These are phyloP conservation scores for Apiotrichum domesticum DNA, from an alignment of 1,284 basidiomycete genomes.

Conservation along the genomic window DNA sequence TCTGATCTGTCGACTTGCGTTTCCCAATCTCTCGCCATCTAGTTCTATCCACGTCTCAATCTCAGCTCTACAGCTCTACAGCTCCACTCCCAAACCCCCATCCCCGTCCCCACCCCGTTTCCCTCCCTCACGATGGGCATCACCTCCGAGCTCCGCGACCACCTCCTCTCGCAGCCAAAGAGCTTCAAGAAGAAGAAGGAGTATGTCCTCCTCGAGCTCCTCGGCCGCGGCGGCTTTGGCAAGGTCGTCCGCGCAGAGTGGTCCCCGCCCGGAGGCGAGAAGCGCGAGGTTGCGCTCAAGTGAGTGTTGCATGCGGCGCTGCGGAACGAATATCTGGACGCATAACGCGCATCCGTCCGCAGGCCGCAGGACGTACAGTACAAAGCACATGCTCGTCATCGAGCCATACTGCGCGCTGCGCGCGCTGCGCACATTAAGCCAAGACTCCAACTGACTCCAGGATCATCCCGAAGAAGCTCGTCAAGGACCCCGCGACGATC, in stretches of 20 bases:
- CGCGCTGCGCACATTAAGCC: background rate
- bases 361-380: too few relatives aligned
- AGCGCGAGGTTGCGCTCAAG: constrained; percentile 68
- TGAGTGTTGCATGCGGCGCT: constrained; percentile 17
- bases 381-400: too few relatives aligned
- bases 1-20: too few relatives aligned
- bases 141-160: constrained; percentile 38
- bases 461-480: constrained; percentile 83
- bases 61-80: too few relatives aligned
- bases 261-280: constrained; percentile 47
- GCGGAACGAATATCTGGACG: background rate
- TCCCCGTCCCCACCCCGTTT: too few relatives aligned
- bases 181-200: constrained; percentile 77
- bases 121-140: constrained; percentile 22
- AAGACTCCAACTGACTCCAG: constrained; percentile 46
- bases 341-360: background rate
- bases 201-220: constrained; percentile 40
- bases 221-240: constrained; percentile 78
- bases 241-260: constrained; percentile 65
- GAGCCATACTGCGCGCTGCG: too few relatives aligned
- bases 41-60: too few relatives aligned
- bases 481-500: constrained; percentile 79
- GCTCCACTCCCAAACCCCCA: too few relatives aligned
- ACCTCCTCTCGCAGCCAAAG: constrained; percentile 67
- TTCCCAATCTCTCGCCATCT: too few relatives aligned